Evolutionary conservation across 2,329 filamentous ascomycete genomes (phyloP), one percentile per base, ranked within the genome.

Genomic region (Xylaria sp.): DNA sequence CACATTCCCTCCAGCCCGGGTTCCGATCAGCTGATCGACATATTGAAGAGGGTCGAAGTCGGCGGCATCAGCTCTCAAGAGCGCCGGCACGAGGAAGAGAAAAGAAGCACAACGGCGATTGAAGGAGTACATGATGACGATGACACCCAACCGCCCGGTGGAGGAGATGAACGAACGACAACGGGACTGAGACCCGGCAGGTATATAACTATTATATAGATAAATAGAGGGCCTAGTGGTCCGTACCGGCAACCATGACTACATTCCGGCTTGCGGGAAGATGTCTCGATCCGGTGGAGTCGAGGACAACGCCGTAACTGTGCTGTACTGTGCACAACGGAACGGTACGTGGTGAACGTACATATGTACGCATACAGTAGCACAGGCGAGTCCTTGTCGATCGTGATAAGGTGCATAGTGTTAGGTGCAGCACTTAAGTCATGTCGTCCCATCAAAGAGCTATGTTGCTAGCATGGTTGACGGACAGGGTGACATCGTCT

Each of bases 21-120:
- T 85, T 23, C 86, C 86, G 72, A 88, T 87, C 7, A 88, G 77
- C 50, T 85, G 84, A 75, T 87, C 79, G 4, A 87, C 83, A 70
- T 83, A 84, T 32, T 81, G 67, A 13, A 82, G 76, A 58, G 79
- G 77, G 70, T 82, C 75, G 65, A 76, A 74, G 23, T 65, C 73
- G 12, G 70, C 72, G 3, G 69, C 73, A 60, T 60, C 63, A 30
- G 56, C 69, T n/a, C 63, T 65, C 23, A 72, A n/a, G 32, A 67
- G 52, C 2, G 63, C 66, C 10, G 70, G 64, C 13, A 72, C 63
- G 59, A 67, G 32, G 10, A 74, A 30, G 50, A 76, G 34, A 48
- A 72, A 56, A 18, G 72, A 65, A 43, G 63, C 30, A n/a, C 70
- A 45, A 34, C 62, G 60, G 60, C 57, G 60, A 62, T 56, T 52